Evolutionary conservation across 176 grass and related monocot genomes (phyloP), one percentile per base, ranked within the genome.

Genomic region (Paspalum vaginatum): DNA sequence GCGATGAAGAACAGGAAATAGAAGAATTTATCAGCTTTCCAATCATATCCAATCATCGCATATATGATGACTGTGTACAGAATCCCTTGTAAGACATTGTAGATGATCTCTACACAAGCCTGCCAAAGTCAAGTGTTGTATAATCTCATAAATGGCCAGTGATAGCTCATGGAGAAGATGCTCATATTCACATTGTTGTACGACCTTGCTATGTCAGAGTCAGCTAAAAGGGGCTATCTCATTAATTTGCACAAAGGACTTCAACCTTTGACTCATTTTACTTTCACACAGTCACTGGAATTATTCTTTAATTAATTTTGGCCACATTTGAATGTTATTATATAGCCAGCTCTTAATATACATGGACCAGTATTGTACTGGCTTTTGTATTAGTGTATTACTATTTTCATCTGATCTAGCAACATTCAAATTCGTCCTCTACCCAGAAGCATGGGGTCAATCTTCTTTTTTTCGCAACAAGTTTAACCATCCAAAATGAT

Each of bases 1-100:
- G 87, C 18, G 14, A 94, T 72, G 83, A 97, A 94, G 87, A 86
- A 97, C 27, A 94, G 37, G 68, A 97, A 97, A 43, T 90, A 97
- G 17, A 97, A 72, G 79, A 97, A 97, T 67, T 81, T 92, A 55
- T 78, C 77, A 0, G 15, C 87, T 45, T 79, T 68, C 94, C 94
- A 97, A 5, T 77, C 79, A n/a, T 94, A 97, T 70, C 91, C 87
- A 2, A 97, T 94, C 94, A 92, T 94, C 12, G 89, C 57, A 50
- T 90, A 97, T 49, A 97, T 90, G 15, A 94, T 4, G 26, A 91
- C 7, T 11, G 87, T 90, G 63, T 97, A 97, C 15, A 94, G 27
- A 37, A 79, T 65, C 17, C 88, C 84, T 61, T 94, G 89, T 43
- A 81, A 10, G 54, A 82, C 9, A 68, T 86, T 91, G 87, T 97